Evolutionary conservation across 2,329 filamentous ascomycete species (phyloP), one percentile per base, ranked within the genome.

Genomic region (Calonectria pseudoreteaudii): DNA sequence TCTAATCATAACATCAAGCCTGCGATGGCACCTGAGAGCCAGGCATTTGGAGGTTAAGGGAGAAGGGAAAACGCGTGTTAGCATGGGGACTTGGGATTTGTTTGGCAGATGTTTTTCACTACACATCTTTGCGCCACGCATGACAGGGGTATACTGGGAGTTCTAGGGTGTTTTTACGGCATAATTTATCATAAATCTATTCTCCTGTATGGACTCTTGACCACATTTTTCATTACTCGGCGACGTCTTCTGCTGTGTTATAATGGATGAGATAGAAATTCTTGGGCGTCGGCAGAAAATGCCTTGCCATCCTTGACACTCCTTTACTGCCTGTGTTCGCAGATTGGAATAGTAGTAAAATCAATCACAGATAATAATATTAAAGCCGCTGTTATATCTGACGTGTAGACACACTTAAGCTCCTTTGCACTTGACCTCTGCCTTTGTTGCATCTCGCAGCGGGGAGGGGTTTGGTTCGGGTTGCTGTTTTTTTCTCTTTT

Each of bases 121-220:
- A 66, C 38, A 41, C 34, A 53, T 68, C 66, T 73, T 50, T 73
- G 53, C 66, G 60, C 66, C 23, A 41, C 56, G 68, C 65, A 47
- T 28, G 58, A 58, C 11, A 38, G 72, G 72, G 64, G 56, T 38
- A n/a, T 52, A 31, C 31, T 68, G 20, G 73, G 73, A 74, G 73
- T 74, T 74, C 38, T 50, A 65, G 62, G 73, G 73, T 66, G 66
- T 71, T 72, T 47, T 56, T 50, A 60, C 56, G 68, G 66, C 62
- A 47, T 74, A 44, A 71, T 71, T 20, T 66, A 66, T 74, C 60
- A 69, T 52, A 52, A 65, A 50, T 68, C 23, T 56, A 66, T 56
- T 60, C 41, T 74, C 34, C 66, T 69, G 71, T 56, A 36, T 23
- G 34, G 28, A 26, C 31, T 65, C 31, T 66, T 66, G 44, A 26